These are phyloP conservation scores for Starmera dryadoides DNA, from an alignment of 805 yeast species.

Conservation along the genomic window DNA sequence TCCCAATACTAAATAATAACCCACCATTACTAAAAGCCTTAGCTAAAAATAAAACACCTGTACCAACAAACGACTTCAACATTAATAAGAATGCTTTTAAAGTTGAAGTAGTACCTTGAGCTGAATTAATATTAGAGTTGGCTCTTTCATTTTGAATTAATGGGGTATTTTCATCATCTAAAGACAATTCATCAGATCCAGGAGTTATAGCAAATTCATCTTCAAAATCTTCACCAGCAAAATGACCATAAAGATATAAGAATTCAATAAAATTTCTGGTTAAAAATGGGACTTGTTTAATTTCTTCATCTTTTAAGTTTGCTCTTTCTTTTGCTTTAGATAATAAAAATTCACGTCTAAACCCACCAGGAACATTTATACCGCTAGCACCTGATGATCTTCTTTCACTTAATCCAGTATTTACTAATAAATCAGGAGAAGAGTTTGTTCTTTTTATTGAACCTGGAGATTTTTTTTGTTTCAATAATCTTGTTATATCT, in stretches of 20 bases:
- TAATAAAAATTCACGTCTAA: slow-evolving; percentile 61
- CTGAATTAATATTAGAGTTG: slow-evolving; percentile 16
- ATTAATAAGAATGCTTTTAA: slow-evolving; percentile 63
- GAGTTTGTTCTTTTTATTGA: slow-evolving; percentile 10
- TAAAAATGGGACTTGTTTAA: slow-evolving; percentile 37
- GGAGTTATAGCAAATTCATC: slow-evolving; percentile 63
- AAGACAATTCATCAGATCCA: slow-evolving; percentile 30
- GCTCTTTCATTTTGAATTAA: slow-evolving; percentile 2
- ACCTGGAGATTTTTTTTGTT: neutral
- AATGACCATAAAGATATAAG: slow-evolving; percentile 73
- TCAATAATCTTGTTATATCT: neutral
- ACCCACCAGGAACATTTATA: slow-evolving; percentile 76
- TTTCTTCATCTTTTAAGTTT: slow-evolving; percentile 16
- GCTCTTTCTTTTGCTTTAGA: slow-evolving; percentile 24
- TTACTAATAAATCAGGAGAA: slow-evolving; percentile 10
- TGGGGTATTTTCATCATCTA: slow-evolving; percentile 13
- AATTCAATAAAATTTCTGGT: slow-evolving; percentile 74
- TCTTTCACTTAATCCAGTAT: slow-evolving; percentile 29
- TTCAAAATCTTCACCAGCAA: slow-evolving; percentile 78
- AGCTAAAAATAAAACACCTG: slow-evolving; percentile 68
- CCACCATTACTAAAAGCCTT: slow-evolving; percentile 73
- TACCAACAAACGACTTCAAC: slow-evolving; percentile 70
- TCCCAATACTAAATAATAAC: slow-evolving; percentile 43
- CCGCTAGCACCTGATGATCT: slow-evolving; percentile 62
- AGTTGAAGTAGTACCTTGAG: slow-evolving; percentile 65